phyloP scores from a whole-genome alignment of 495 filamentous ascomycete genomes.

The Hyaloscypha bicolor region DNA sequence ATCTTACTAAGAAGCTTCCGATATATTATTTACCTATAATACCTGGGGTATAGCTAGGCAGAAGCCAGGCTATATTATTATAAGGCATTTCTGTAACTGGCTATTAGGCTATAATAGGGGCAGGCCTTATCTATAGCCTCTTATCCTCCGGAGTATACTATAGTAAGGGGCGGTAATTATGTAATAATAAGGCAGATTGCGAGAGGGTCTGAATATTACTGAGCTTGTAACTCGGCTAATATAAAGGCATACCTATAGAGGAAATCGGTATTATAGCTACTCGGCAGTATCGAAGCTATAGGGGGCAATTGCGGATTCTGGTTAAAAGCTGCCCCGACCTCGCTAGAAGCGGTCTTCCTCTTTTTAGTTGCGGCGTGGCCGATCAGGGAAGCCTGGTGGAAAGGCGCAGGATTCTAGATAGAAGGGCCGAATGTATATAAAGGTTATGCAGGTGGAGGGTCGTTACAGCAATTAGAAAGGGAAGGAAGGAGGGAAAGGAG shows the following conservation, averaged over 20 bases:
- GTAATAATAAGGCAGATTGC: constrained; percentile 26
- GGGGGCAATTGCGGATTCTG: constrained; percentile 24
- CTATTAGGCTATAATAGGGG: constrained; percentile 11
- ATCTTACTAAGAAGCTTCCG: background rate
- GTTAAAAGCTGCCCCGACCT: constrained; percentile 31
- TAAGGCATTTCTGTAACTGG: constrained; percentile 7
- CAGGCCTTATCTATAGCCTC: constrained; percentile 13
- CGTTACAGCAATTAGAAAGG: too few species aligned
- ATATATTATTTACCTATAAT: background rate
- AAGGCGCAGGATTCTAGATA: constrained; percentile 25
- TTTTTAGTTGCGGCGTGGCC: constrained; percentile 30
- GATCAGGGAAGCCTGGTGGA: constrained; percentile 22
- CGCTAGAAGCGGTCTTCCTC: constrained; percentile 24
- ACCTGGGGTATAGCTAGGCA: constrained; percentile 11
- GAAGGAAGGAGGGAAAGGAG: too few species aligned
- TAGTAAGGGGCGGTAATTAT: constrained; percentile 21
- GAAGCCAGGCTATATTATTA: constrained; percentile 10
- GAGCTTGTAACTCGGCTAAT: constrained; percentile 16
- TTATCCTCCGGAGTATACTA: constrained; percentile 17
- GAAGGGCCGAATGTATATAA: constrained; percentile 15
- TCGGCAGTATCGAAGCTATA: constrained; percentile 25
- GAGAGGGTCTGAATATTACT: constrained; percentile 23
- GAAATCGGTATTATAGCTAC: constrained; percentile 25
- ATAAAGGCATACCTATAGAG: constrained; percentile 16
- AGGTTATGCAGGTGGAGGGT: background rate